These are phyloP conservation scores for Naganishia randhawae DNA, from an alignment of 768 basidiomycete genomes.

Conservation along the genomic window DNA sequence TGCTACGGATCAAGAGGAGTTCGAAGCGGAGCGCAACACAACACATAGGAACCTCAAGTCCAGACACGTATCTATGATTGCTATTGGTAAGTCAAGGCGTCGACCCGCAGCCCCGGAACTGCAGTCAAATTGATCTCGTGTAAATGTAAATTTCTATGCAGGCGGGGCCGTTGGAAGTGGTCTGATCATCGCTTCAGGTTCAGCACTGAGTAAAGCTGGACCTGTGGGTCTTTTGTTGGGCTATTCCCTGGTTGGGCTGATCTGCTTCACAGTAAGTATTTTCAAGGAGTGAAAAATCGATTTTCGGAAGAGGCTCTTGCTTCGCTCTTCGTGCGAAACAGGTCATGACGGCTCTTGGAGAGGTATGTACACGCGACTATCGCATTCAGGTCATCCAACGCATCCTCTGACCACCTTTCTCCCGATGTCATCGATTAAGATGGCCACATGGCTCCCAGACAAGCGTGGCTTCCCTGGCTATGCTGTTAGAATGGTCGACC, in stretches of 20 bases:
- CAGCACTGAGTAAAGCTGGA: constrained; percentile 40
- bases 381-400: too few relatives aligned
- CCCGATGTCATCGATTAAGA: too few relatives aligned
- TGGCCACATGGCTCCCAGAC: constrained; percentile 42
- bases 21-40: constrained; percentile 3
- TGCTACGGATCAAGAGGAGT: constrained; percentile 2
- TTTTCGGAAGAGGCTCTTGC: too few relatives aligned
- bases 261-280: constrained; percentile 43
- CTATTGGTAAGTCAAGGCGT: too few relatives aligned
- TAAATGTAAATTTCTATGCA: too few relatives aligned
- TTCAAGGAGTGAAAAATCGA: too few relatives aligned
- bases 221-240: constrained; percentile 40
- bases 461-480: constrained; percentile 49
- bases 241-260: constrained; percentile 33
- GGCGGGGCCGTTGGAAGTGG: constrained; percentile 48
- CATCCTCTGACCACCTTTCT: too few relatives aligned
- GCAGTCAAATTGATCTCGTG: not conserved
- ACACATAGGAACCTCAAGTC: constrained; percentile 20
- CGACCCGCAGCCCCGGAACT: constrained; percentile 12
- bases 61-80: constrained; percentile 47
- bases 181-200: constrained; percentile 46
- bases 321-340: not conserved
- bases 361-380: not conserved
- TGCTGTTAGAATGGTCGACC: constrained; percentile 45
- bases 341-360: constrained; percentile 6